phyloP scores from a whole-genome alignment of 1,284 basidiomycete genomes.

The Trichosporon sp. region DNA sequence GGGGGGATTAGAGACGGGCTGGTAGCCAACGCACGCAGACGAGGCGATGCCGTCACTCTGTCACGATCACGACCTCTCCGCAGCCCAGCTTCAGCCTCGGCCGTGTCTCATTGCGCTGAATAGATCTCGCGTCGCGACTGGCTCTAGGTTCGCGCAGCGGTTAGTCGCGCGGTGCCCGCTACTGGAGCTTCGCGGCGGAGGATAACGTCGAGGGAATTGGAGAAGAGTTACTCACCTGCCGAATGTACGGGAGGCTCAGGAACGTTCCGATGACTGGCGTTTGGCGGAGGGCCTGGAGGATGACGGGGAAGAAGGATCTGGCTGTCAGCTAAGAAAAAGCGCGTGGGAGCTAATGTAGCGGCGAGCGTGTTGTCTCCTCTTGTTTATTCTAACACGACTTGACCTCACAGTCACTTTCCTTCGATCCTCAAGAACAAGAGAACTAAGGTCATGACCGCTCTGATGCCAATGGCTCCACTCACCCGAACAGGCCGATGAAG shows the following conservation, averaged over 20 bases:
- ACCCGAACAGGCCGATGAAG: constrained; percentile 98
- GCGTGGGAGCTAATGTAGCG: no score
- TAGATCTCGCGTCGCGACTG: not conserved
- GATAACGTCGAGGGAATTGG: not conserved
- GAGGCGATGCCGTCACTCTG: not conserved
- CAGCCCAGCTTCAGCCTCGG: no score
- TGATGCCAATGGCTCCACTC: constrained; percentile 50
- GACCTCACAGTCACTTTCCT: no score
- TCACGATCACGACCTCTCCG: not conserved
- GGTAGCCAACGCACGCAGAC: not conserved
- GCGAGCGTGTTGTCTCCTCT: no score
- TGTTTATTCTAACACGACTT: no score
- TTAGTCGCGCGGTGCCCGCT: not conserved
- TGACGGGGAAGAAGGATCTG: constrained; percentile 99
- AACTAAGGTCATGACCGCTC: no score
- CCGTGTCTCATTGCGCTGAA: no score
- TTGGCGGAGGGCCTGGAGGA: constrained; percentile 93
- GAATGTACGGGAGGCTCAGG: constrained; percentile 81
- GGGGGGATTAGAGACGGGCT: not conserved
- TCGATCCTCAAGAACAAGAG: no score
- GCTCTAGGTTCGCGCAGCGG: not conserved
- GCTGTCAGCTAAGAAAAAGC: constrained; percentile 1
- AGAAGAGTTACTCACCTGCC: constrained; percentile 54
- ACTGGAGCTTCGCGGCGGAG: not conserved
- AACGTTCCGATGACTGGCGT: constrained; percentile 87